phyloP scores from a whole-genome alignment of 2,329 filamentous ascomycete genomes.

The Myriangium duriaei region DNA sequence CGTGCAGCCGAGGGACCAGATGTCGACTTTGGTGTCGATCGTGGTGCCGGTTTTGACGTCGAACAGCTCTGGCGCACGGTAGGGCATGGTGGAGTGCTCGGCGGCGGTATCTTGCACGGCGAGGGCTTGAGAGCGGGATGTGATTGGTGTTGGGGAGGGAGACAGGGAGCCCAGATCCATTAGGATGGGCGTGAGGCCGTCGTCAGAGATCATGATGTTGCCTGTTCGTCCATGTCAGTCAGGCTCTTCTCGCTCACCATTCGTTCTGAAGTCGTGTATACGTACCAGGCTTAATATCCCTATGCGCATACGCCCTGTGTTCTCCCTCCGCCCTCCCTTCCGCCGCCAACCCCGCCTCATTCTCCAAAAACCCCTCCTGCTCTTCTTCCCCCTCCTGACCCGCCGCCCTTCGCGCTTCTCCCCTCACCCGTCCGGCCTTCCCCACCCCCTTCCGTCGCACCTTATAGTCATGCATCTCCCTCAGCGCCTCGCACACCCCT shows the following conservation, averaged over 20 bases:
- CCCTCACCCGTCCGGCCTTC: constrained; percentile 43
- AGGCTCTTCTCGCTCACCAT: background rate
- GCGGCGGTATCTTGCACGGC: constrained; percentile 89
- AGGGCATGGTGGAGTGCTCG: constrained; percentile 97
- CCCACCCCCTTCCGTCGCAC: constrained; percentile 41
- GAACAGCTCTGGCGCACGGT: constrained; percentile 93
- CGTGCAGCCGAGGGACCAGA: constrained; percentile 97
- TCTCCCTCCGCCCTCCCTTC: constrained; percentile 57
- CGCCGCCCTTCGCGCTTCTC: constrained; percentile 40
- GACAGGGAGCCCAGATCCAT: constrained; percentile 95
- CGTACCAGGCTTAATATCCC: constrained; percentile 92
- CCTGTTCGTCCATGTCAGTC: constrained; percentile 29
- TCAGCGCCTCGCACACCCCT: constrained; percentile 78
- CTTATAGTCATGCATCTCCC: constrained; percentile 82
- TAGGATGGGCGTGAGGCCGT: constrained; percentile 75
- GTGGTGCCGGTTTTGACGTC: constrained; percentile 88
- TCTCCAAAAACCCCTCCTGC: constrained; percentile 55
- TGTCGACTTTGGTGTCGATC: constrained; percentile 93
- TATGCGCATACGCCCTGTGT: constrained; percentile 73
- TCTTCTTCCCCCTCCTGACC: constrained; percentile 32
- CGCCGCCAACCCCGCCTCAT: constrained; percentile 55
- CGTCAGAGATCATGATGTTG: constrained; percentile 97
- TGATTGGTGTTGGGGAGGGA: constrained; percentile 76
- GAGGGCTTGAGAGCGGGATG: constrained; percentile 77
- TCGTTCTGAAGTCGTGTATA: constrained; percentile 8